phyloP scores from a whole-genome alignment of 140 eudicot species.

The Anethum foeniculum region DNA sequence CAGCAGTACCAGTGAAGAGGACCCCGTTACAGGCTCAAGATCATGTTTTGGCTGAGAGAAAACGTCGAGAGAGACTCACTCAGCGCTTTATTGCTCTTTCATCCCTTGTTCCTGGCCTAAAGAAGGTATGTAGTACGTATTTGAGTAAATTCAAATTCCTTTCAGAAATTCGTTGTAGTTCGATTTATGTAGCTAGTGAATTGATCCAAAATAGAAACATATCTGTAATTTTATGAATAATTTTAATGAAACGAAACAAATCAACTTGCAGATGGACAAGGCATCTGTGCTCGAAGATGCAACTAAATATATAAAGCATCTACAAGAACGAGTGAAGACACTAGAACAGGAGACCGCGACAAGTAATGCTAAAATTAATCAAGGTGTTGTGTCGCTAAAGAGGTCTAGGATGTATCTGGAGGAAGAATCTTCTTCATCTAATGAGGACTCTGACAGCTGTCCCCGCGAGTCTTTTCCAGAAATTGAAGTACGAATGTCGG shows the following conservation, averaged over 20 bases:
- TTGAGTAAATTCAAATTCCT: background rate
- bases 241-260: background rate
- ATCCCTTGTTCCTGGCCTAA: slow-evolving; percentile 61
- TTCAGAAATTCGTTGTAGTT: background rate
- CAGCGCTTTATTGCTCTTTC: slow-evolving; percentile 49
- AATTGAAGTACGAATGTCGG: slow-evolving; percentile 23
- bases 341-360: slow-evolving; percentile 31
- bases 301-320: slow-evolving; percentile 40
- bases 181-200: background rate
- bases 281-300: slow-evolving; percentile 61
- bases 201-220: background rate
- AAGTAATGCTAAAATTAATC: background rate
- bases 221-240: background rate
- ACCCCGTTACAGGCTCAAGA: slow-evolving; percentile 23
- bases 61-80: slow-evolving; percentile 44
- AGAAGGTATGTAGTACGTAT: slow-evolving; percentile 34
- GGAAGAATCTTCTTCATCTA: slow-evolving; percentile 12
- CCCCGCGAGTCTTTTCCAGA: slow-evolving; percentile 22
- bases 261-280: slow-evolving; percentile 46
- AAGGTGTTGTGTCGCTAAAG: background rate
- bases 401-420: slow-evolving; percentile 5
- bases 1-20: background rate
- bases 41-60: slow-evolving; percentile 51
- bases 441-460: slow-evolving; percentile 6
- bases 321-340: slow-evolving; percentile 38